phyloP scores from a whole-genome alignment of 2,329 filamentous ascomycete genomes.

The Cordyceps pruinosa region DNA sequence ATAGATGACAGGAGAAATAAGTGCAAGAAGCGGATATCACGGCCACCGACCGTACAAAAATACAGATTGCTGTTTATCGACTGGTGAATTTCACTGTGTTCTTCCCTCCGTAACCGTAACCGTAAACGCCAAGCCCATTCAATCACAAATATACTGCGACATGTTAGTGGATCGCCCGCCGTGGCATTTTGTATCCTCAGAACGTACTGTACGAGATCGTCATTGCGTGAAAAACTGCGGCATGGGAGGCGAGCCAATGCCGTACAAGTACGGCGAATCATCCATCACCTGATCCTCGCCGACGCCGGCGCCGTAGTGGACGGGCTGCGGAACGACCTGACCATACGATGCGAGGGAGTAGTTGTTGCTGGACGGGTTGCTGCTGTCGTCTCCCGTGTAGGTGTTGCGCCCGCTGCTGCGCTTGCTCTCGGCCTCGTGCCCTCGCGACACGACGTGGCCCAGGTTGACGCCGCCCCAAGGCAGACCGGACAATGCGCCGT shows the following conservation, averaged over 20 bases:
- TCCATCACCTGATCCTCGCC: constrained; percentile 29
- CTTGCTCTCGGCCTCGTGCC: constrained; percentile 42
- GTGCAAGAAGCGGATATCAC: background rate
- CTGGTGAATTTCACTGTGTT: background rate
- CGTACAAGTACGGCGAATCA: constrained; percentile 23
- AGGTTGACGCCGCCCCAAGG: constrained; percentile 67
- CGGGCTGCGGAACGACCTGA: constrained; percentile 21
- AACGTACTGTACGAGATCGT: background rate
- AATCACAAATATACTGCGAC: background rate
- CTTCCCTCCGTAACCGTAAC: too few relatives aligned
- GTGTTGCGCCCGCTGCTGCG: constrained; percentile 31
- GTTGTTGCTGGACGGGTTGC: constrained; percentile 20
- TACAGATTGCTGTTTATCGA: background rate
- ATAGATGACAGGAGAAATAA: background rate
- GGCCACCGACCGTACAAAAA: background rate
- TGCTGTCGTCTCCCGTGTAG: constrained; percentile 28
- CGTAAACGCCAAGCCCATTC: background rate
- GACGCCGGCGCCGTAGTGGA: constrained; percentile 26
- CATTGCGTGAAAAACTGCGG: constrained; percentile 3
- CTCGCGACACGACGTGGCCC: constrained; percentile 43
- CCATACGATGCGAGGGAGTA: constrained; percentile 17
- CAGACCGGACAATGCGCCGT: constrained; percentile 52
- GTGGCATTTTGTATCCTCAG: background rate
- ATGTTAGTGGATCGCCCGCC: background rate
- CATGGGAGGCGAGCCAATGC: constrained; percentile 14